Evolutionary conservation across 1,284 basidiomycete genomes (phyloP).

Genomic region (Peniophora sp.): DNA sequence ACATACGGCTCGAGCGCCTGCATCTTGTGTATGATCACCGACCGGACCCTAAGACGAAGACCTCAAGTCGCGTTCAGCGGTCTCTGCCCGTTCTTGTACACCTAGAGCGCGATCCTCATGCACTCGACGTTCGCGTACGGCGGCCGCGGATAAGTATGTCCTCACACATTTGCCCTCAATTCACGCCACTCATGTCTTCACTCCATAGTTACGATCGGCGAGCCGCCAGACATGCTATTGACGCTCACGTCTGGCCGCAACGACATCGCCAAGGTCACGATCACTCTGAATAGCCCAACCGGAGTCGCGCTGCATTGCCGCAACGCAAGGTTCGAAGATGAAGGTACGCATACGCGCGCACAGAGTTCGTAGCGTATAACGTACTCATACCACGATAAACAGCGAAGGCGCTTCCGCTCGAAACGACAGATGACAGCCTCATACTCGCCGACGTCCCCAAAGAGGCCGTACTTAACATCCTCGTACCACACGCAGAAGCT

Average conservation of each 20-base stretch:
- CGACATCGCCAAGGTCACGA: conserved; percentile 37
- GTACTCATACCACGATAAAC: not conserved
- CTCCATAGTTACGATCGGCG: conserved; percentile 62
- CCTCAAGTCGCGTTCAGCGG: conserved; percentile 12
- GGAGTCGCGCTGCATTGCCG: conserved; percentile 42
- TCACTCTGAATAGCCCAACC: conserved; percentile 47
- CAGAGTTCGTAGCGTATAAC: no score
- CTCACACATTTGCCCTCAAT: not conserved
- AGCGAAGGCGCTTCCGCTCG: conserved; percentile 13
- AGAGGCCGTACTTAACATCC: conserved; percentile 37
- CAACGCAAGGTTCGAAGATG: conserved; percentile 33
- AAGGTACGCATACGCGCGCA: conserved; percentile 20
- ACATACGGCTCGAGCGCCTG: conserved; percentile 50
- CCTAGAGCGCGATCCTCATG: conserved; percentile 50
- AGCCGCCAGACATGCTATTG: conserved; percentile 44
- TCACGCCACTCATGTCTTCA: not conserved
- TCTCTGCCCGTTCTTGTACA: conserved; percentile 33
- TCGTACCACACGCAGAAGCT: conserved; percentile 55
- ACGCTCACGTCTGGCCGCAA: conserved; percentile 61
- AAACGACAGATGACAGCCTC: conserved; percentile 35
- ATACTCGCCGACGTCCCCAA: conserved; percentile 37
- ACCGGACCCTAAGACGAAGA: conserved; percentile 16
- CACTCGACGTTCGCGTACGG: conserved; percentile 50
- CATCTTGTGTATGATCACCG: conserved; percentile 49
- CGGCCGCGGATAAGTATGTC: conserved; percentile 37